Evolutionary conservation across 192 early-diverging fungal genomes (phyloP).

Genomic region (Podochytrium sp.): DNA sequence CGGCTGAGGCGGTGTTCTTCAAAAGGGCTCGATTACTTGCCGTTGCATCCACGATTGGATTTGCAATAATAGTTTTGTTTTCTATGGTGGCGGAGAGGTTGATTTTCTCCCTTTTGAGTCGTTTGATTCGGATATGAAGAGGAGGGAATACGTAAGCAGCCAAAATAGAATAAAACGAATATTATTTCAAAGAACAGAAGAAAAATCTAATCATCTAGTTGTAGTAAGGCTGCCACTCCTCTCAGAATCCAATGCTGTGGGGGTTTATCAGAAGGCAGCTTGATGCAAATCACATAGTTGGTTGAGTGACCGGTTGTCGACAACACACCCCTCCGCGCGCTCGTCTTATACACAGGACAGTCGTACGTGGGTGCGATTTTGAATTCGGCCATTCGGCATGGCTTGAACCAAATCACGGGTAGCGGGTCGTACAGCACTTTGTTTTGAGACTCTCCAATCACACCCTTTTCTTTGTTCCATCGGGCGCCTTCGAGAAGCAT

Average conservation of each 20-base stretch:
- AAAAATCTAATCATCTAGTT: slow-evolving; percentile 41
- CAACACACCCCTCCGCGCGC: slow-evolving; percentile 61
- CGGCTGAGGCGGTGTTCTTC: too few relatives aligned
- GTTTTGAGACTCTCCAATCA: slow-evolving; percentile 56
- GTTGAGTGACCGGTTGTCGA: slow-evolving; percentile 70
- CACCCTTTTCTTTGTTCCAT: slow-evolving; percentile 49
- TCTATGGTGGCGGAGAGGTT: too few relatives aligned
- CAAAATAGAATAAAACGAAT: too few relatives aligned
- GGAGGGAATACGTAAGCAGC: too few relatives aligned
- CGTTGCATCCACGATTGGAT: too few relatives aligned
- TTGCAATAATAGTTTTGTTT: too few relatives aligned
- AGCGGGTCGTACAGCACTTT: slow-evolving; percentile 64
- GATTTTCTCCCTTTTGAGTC: too few relatives aligned
- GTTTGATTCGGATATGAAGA: too few relatives aligned
- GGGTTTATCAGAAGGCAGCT: slow-evolving; percentile 54
- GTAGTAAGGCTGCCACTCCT: slow-evolving; percentile 62
- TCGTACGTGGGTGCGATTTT: slow-evolving; percentile 44
- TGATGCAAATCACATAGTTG: slow-evolving; percentile 64
- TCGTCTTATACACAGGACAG: slow-evolving; percentile 70
- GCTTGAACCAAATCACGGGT: slow-evolving; percentile 72
- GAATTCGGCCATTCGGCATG: slow-evolving; percentile 44
- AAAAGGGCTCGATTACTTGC: too few relatives aligned
- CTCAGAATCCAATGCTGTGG: slow-evolving; percentile 65
- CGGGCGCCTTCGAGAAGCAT: slow-evolving; percentile 64
- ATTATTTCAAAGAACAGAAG: not conserved